Percentiles rank a stretch among this genome's conserved stretches.
These are phyloP conservation scores for Serendipita sp. DNA, from an alignment of 768 basidiomycete species.

Conservation along the genomic window DNA sequence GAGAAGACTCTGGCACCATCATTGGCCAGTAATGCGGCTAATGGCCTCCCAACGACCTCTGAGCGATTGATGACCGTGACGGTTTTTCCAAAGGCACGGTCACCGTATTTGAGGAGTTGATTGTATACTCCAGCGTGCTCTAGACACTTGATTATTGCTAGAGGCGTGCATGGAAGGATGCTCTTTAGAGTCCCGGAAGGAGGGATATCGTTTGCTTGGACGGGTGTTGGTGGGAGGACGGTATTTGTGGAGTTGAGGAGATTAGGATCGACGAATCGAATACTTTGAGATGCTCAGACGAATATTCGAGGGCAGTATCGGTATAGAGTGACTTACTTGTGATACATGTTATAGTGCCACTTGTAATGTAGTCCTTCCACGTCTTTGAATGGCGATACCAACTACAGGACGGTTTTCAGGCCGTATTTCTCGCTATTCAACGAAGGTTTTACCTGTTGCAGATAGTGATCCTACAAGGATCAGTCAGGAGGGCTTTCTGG, in stretches of 20 bases:
- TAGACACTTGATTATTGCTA: slow-evolving; percentile 90
- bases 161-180: slow-evolving; percentile 91
- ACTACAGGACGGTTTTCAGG: slow-evolving; percentile 27
- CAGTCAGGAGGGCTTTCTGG: background rate
- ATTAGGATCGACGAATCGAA: slow-evolving; percentile 77
- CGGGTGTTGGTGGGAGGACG: slow-evolving; percentile 24
- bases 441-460: slow-evolving; percentile 58
- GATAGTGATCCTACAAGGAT: slow-evolving; percentile 66
- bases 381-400: slow-evolving; percentile 92
- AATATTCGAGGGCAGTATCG: background rate
- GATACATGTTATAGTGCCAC: slow-evolving; percentile 87
- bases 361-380: slow-evolving; percentile 96
- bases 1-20: slow-evolving; percentile 94
- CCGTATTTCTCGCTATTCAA: slow-evolving; percentile 3
- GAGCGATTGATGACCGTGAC: slow-evolving; percentile 89
- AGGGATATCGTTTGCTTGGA: slow-evolving; percentile 34
- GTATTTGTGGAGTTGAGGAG: slow-evolving; percentile 39
- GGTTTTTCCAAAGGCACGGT: slow-evolving; percentile 84
- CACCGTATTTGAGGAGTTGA: slow-evolving; percentile 79
- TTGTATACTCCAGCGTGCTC: slow-evolving; percentile 91
- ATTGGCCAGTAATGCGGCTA: slow-evolving; percentile 91
- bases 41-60: slow-evolving; percentile 91
- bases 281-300: slow-evolving; percentile 31
- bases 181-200: slow-evolving; percentile 86
- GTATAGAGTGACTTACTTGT: slow-evolving; percentile 47